phyloP scores from a whole-genome alignment of 176 grass and related monocot genomes.

The Carex scoparia region DNA sequence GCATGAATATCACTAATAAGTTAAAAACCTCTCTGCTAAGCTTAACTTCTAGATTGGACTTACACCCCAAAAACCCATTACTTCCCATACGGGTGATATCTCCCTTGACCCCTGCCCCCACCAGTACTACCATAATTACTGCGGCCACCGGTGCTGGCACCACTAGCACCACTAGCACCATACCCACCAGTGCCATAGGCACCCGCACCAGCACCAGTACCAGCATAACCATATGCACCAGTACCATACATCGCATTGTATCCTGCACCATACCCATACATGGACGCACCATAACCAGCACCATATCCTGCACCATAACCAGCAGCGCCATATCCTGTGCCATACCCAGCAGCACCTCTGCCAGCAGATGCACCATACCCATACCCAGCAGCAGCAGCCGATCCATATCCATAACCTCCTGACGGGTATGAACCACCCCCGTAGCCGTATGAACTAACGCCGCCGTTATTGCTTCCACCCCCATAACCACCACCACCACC shows the following conservation, averaged over 20 bases:
- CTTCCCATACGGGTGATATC: slow-evolving; percentile 82
- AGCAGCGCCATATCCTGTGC: slow-evolving; percentile 37
- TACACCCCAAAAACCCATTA: background rate
- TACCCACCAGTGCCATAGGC: slow-evolving; percentile 47
- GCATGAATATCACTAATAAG: slow-evolving; percentile 17
- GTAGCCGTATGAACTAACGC: slow-evolving; percentile 13
- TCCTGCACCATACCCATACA: slow-evolving; percentile 48
- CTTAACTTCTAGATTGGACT: slow-evolving; percentile 6
- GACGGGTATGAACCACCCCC: background rate
- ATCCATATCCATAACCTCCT: slow-evolving; percentile 12
- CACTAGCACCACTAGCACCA: slow-evolving; percentile 18
- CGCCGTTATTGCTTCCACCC: slow-evolving; percentile 17
- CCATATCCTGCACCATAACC: slow-evolving; percentile 53
- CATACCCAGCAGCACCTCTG: slow-evolving; percentile 38
- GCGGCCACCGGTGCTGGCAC: slow-evolving; percentile 37
- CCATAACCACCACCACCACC: slow-evolving; percentile 45
- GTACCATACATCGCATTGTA: slow-evolving; percentile 24
- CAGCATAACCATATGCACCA: slow-evolving; percentile 18
- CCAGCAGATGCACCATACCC: slow-evolving; percentile 28
- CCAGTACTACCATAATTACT: slow-evolving; percentile 45
- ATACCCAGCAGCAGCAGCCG: background rate
- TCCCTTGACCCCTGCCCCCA: slow-evolving; percentile 47
- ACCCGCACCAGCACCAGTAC: background rate
- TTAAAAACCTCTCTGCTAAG: background rate
- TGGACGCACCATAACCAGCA: slow-evolving; percentile 54